Evolutionary conservation across 371 early-diverging fungal genomes (phyloP), one percentile per base, ranked within the genome.

Genomic region (Saksenaea oblongispora): DNA sequence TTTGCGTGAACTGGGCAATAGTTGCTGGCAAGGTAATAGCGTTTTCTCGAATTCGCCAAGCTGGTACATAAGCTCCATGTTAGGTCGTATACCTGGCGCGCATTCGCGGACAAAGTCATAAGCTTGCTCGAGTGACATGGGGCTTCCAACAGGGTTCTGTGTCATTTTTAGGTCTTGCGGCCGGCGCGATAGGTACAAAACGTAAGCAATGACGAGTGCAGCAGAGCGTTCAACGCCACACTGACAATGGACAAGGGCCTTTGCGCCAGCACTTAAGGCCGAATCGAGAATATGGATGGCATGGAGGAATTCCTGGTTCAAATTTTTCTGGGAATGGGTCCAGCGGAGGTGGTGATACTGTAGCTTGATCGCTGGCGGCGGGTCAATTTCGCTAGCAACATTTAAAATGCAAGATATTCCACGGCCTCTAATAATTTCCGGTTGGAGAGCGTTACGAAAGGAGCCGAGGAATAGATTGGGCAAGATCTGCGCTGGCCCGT

Each of bases 401-500:
- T 93, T 93, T 55, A 92, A 64, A 26, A 92, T 82, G 37, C 75
- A 74, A 1, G 75, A 69, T 61, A 91, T 85, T 0, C 78, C 80
- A 53, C 74, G 70, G 5, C 55, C 47, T 8, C 61, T 47, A 5
- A 93, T 69, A 54, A 78, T 65, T 34, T 56, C 61, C 7, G 56
- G 62, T 63, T 75, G 72, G 24, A 64, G 61, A 4, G 88, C 90
- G 60, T 85, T 90, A 54, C 76, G 75, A 42, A 77, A 83, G 11
- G 86, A 86, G n/a, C 93, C 92, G 59, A 92, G 75, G 66, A 82
- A 91, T 17, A 92, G 76, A 44, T 82, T 79, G 35, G 89, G 88
- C 61, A 93, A 74, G 34, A 93, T 87, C 41, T 72, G 65, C 24
- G 74, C 84, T 15, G 90, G 90, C 26, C 87, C 89, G 36, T 71